Evolutionary conservation across 164 flowering plant genomes (phyloP).

Genomic region (Akebia trifoliata): DNA sequence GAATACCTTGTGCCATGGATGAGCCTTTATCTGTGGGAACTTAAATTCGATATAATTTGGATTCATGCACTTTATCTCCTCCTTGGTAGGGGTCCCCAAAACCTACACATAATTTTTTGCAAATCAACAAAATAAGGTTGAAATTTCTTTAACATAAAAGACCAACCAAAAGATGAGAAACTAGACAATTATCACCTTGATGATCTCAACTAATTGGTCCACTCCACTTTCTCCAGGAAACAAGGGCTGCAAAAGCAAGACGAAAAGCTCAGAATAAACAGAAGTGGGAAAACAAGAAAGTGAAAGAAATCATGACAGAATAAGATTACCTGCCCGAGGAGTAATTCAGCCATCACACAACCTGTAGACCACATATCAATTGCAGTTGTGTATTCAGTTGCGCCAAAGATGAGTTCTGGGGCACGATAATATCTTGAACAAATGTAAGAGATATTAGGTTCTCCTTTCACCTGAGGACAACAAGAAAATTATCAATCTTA

Average conservation of each 20-base stretch:
- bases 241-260: constrained; percentile 57
- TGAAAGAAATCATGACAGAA: neutral
- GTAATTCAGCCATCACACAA: constrained; percentile 96
- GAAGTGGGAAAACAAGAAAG: neutral
- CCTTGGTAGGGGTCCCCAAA: constrained; percentile 96
- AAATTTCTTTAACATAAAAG: neutral
- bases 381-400: constrained; percentile 93
- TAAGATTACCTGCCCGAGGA: constrained; percentile 77
- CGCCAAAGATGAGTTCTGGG: constrained; percentile 96
- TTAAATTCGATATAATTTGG: constrained; percentile 96
- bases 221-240: constrained; percentile 99
- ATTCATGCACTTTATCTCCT: constrained; percentile 99
- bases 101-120: constrained; percentile 46
- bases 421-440: constrained; percentile 98
- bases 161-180: neutral
- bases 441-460: constrained; percentile 93
- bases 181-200: constrained; percentile 50
- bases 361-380: constrained; percentile 98
- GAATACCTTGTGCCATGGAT: constrained; percentile 99
- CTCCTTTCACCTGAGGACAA: constrained; percentile 80
- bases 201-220: constrained; percentile 91
- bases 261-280: neutral
- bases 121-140: neutral
- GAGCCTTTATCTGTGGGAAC: constrained; percentile 95
- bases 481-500: constrained; percentile 7